Base-by-base conservation (phyloP, 352 stramenopile species). In the Phytophthora macrochlamydospora region DNA sequence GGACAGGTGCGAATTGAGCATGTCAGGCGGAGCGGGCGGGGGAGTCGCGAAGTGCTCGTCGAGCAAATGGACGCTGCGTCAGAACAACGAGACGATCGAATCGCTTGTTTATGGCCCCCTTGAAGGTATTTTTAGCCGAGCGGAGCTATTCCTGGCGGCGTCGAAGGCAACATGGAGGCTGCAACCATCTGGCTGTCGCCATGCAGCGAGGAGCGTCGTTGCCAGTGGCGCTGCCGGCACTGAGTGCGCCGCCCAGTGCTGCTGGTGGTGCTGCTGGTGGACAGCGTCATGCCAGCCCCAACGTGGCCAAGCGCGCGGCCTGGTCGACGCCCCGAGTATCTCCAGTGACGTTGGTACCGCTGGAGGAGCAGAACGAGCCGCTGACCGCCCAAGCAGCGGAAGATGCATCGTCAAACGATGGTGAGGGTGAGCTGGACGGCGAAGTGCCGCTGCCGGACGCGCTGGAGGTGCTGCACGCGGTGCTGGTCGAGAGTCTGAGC, bases 1-100 rank as follows among this genome's bases (percentile, higher is more conserved):
- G 28, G 48, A 43, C 14, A 68, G 30, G 43, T 68, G 56, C 7
- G 71, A 76, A 57, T 76, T 73, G 52, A 73, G 67, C 71, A 79
- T 79, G 0, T 24, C 46, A 8, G 37, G 38, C 31, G 11, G 37
- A 46, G 32, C 29, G 14, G 56, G 40, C 9, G 42, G 44, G n/a
- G 50, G 52, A 72, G 57, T 68, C 43, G 37, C 33, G 37, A 56
- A 73, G 51, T 73, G 59, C 18, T 2, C 33, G 49, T 42, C 33
- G 38, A 40, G 45, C 42, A 51, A 37, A 45, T 3, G 63, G 61
- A 52, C 29, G 46, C 12, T 40, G 43, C 43, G 43, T 49, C 43
- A 49, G 43, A n/a, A 49, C 43, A n/a, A 49, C 51, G 56, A 46
- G 63, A 65, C 59, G 46, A 51, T 40, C 5, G 9, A 40, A 43